phyloP scores from a whole-genome alignment of 768 basidiomycete species.

The Mycena albidolilacea region DNA sequence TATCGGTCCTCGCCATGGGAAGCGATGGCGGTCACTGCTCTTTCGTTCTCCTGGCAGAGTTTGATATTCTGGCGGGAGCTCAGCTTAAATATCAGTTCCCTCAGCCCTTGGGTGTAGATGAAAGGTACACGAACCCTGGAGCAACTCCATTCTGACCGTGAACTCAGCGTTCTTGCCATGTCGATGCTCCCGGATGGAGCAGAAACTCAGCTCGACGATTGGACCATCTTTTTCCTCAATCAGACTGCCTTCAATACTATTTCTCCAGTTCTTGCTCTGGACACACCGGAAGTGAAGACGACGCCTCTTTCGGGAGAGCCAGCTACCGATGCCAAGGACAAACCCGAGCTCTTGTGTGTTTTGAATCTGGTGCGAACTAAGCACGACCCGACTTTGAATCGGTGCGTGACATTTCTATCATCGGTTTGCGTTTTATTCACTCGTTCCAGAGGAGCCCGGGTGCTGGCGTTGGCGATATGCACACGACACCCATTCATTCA shows the following conservation, averaged over 20 bases:
- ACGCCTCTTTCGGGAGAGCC: constrained; percentile 43
- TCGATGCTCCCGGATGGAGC: constrained; percentile 99
- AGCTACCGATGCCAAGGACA: constrained; percentile 44
- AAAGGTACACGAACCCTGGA: constrained; percentile 75
- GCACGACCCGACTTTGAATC: constrained; percentile 76
- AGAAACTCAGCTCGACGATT: constrained; percentile 94
- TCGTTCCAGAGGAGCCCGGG: constrained; percentile 74
- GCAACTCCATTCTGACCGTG: constrained; percentile 30
- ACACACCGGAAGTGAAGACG: constrained; percentile 57
- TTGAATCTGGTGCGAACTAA: constrained; percentile 86
- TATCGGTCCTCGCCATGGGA: constrained; percentile 59
- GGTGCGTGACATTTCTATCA: constrained; percentile 56
- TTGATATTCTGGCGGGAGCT: constrained; percentile 96
- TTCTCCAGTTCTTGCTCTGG: constrained; percentile 83
- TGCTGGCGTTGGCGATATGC: constrained; percentile 87
- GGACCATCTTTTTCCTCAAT: constrained; percentile 99
- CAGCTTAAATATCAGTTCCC: constrained; percentile 97
- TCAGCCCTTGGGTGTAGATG: constrained; percentile 93
- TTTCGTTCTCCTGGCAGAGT: constrained; percentile 97
- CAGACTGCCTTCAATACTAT: constrained; percentile 93
- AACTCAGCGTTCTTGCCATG: constrained; percentile 87
- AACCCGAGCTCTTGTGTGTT: constrained; percentile 74
- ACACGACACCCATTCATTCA: constrained; percentile 87
- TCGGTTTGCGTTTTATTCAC: constrained; percentile 4
- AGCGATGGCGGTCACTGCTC: constrained; percentile 85